Percentiles rank a stretch among this genome's conserved stretches.
phyloP scores from a whole-genome alignment of 2,329 filamentous ascomycete genomes.

The Stagonosporopsis rhizophila region DNA sequence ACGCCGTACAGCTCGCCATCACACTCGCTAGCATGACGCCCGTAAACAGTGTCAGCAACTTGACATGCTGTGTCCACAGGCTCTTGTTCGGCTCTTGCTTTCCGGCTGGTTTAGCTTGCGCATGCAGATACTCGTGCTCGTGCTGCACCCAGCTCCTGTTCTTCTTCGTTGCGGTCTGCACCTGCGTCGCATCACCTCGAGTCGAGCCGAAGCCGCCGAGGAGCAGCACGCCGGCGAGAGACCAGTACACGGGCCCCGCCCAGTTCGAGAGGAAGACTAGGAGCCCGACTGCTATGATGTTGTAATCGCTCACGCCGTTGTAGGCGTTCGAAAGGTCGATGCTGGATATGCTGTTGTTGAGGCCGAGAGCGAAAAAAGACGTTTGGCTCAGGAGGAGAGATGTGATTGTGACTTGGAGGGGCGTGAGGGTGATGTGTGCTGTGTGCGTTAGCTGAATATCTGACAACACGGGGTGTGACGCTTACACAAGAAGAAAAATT shows the following conservation, averaged over 20 bases:
- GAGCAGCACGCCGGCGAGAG: slow-evolving; percentile 67
- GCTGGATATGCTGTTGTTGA: slow-evolving; percentile 94
- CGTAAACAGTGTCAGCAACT: slow-evolving; percentile 73
- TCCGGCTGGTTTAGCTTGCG: slow-evolving; percentile 17
- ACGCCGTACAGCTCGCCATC: slow-evolving; percentile 84
- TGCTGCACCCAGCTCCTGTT: slow-evolving; percentile 39
- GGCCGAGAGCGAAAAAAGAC: slow-evolving; percentile 89
- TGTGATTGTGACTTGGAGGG: slow-evolving; percentile 68
- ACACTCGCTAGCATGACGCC: slow-evolving; percentile 72
- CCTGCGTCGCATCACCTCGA: not conserved
- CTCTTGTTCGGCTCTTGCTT: slow-evolving; percentile 12
- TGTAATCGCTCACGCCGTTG: slow-evolving; percentile 86
- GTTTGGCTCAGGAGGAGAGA: slow-evolving; percentile 79
- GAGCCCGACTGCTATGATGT: slow-evolving; percentile 77
- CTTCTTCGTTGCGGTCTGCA: not conserved
- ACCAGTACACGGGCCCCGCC: slow-evolving; percentile 91
- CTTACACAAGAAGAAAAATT: slow-evolving; percentile 61
- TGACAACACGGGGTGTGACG: not conserved
- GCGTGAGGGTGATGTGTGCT: slow-evolving; percentile 55
- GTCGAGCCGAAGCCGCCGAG: not conserved
- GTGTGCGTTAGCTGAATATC: not conserved
- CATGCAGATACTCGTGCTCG: slow-evolving; percentile 37
- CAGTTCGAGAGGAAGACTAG: slow-evolving; percentile 91
- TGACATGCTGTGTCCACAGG: slow-evolving; percentile 58
- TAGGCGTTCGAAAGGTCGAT: slow-evolving; percentile 94